Percentiles rank a stretch among this genome's conserved stretches.
These are phyloP conservation scores for Rugonectria rugulosa DNA, from an alignment of 2,329 filamentous ascomycete species.

Conservation along the genomic window DNA sequence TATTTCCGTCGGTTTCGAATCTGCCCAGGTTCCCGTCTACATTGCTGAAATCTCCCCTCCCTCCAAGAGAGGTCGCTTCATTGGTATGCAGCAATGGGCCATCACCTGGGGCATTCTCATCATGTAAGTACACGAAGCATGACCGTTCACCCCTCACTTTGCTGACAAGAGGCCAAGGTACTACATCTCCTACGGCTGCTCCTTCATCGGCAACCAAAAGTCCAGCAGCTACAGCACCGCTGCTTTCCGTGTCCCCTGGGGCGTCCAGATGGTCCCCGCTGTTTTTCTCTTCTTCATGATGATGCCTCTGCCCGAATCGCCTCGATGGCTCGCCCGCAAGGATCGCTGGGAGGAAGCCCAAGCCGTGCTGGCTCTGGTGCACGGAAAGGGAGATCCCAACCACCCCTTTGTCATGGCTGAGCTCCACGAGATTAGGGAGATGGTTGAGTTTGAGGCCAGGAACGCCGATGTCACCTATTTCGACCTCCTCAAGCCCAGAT, in stretches of 20 bases:
- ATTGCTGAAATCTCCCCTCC: conserved; percentile 67
- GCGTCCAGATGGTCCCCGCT: conserved; percentile 68
- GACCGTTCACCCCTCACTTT: no score
- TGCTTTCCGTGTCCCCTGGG: conserved; percentile 72
- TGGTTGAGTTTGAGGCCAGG: conserved; percentile 75
- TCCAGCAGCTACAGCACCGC: conserved; percentile 51
- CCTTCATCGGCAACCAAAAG: conserved; percentile 57
- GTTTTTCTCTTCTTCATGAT: conserved; percentile 66
- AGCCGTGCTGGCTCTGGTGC: conserved; percentile 62
- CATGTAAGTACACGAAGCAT: no score
- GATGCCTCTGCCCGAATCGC: conserved; percentile 67
- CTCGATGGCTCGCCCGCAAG: conserved; percentile 69
- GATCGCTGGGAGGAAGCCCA: conserved; percentile 68
- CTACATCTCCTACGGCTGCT: conserved; percentile 71
- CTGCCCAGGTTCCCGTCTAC: conserved; percentile 71
- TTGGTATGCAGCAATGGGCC: conserved; percentile 74
- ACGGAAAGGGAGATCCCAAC: conserved; percentile 70
- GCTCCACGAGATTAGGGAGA: conserved; percentile 75
- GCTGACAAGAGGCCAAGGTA: no score
- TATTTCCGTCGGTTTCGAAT: conserved; percentile 66
- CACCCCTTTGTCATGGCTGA: conserved; percentile 73
- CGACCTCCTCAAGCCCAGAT: conserved; percentile 76
- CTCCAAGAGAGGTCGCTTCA: conserved; percentile 65
- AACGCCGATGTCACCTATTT: conserved; percentile 74
- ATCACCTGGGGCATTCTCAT: conserved; percentile 69